Evolutionary conservation across 176 grass and related monocot species (phyloP).

Genomic region (Zizania latifolia): DNA sequence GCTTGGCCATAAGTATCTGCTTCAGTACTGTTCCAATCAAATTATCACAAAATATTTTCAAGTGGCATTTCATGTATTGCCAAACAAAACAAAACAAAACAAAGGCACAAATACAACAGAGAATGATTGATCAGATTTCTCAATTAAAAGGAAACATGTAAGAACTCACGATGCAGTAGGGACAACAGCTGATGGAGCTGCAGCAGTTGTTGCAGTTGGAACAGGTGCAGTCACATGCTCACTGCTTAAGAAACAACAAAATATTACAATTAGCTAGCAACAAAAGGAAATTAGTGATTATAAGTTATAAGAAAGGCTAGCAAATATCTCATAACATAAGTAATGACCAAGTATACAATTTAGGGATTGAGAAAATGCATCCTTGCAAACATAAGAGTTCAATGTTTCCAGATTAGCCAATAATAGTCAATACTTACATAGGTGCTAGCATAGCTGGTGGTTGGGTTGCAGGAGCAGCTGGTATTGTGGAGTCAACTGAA

Average conservation of each 20-base stretch:
- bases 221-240: conserved; percentile 13
- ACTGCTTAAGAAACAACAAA: conserved; percentile 13
- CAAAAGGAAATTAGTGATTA: neutral
- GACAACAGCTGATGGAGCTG: conserved; percentile 20
- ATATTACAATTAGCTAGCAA: neutral
- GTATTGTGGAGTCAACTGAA: conserved; percentile 8
- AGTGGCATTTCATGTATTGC: neutral
- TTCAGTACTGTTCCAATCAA: conserved; percentile 25
- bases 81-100: neutral
- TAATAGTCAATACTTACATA: conserved; percentile 8
- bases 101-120: neutral
- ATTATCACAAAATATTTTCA: neutral
- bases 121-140: neutral
- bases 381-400: neutral
- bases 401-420: neutral
- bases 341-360: neutral
- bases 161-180: conserved; percentile 24
- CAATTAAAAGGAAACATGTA: neutral
- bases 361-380: neutral
- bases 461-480: conserved; percentile 20
- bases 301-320: neutral
- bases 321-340: neutral
- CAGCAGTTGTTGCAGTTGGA: conserved; percentile 10
- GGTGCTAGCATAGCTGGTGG: conserved; percentile 13
- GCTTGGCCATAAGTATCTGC: conserved; percentile 48